phyloP scores from a whole-genome alignment of 2,329 filamentous ascomycete genomes.

The Phialophora macrospora region DNA sequence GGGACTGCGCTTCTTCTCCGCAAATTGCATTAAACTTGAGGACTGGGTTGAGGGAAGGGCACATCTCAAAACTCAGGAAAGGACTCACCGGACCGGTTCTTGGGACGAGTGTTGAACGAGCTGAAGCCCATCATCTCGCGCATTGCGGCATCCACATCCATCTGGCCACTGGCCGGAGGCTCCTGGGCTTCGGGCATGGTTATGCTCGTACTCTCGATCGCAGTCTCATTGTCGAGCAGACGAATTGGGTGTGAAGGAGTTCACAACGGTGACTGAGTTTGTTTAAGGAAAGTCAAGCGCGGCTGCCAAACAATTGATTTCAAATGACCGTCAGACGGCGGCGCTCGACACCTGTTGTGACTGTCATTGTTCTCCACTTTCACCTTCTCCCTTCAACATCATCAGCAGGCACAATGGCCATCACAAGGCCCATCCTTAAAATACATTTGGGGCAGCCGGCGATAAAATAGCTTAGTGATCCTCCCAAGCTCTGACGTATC shows the following conservation, averaged over 20 bases:
- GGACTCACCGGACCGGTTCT: slow-evolving; percentile 26
- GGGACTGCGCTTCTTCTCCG: neutral
- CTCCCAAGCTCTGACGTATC: neutral
- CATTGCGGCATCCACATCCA: slow-evolving; percentile 34
- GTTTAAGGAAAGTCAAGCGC: neutral
- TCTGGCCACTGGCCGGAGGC: neutral
- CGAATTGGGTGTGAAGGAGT: neutral
- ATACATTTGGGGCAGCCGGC: neutral
- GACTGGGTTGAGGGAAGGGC: slow-evolving; percentile 5
- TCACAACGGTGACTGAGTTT: neutral
- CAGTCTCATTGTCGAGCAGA: neutral
- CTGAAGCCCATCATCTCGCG: slow-evolving; percentile 37
- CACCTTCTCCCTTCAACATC: neutral
- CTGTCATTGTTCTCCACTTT: neutral
- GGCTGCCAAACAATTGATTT: neutral
- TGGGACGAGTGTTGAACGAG: slow-evolving; percentile 33
- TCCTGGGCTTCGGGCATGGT: slow-evolving; percentile 22
- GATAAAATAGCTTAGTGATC: neutral
- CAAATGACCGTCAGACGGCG: slow-evolving; percentile 1
- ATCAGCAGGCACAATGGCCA: neutral
- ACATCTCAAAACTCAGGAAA: neutral
- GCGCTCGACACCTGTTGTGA: neutral
- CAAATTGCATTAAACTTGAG: neutral
- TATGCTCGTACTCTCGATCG: neutral
- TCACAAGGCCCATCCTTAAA: neutral